A percentile compares a stretch with the other conserved stretches of the same genome.
Conservation (phyloP, 306 rosid genomes). For the Senna tora region DNA sequence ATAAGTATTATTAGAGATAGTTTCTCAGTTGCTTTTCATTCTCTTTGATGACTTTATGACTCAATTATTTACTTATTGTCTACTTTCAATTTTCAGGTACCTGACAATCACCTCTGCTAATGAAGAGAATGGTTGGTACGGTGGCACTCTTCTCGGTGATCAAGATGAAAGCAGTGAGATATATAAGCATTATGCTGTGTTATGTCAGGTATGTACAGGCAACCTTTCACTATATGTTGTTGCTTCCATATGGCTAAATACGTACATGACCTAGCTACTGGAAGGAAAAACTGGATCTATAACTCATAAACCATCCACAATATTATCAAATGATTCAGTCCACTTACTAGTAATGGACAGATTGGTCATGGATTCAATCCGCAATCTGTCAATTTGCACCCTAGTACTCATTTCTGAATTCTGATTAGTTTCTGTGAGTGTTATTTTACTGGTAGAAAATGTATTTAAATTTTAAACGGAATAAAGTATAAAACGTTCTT, state of each 20-base stretch:
- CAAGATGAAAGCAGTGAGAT: constrained; percentile 87
- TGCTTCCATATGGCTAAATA: too few species aligned
- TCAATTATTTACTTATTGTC: constrained; percentile 13
- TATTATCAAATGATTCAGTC: too few species aligned
- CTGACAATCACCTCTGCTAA: constrained; percentile 68
- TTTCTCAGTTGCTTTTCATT: neutral
- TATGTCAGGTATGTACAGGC: constrained; percentile 47
- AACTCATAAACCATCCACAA: too few species aligned
- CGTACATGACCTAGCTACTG: too few species aligned
- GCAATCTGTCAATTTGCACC: too few species aligned
- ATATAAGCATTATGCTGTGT: constrained; percentile 81
- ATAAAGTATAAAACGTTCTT: neutral
- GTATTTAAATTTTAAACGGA: too few species aligned
- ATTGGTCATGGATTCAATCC: too few species aligned
- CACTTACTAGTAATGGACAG: too few species aligned
- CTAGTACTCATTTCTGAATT: too few species aligned
- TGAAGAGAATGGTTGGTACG: constrained; percentile 88
- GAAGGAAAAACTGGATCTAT: too few species aligned
- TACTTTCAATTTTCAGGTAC: constrained; percentile 48
- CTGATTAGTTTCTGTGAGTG: neutral
- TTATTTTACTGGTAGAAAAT: neutral
- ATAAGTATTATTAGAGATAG: neutral
- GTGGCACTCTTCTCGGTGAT: constrained; percentile 84
- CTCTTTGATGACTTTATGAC: constrained; percentile 25
- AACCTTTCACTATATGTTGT: too few species aligned